Base-by-base conservation (phyloP, 1,139 yeast species). In the Protomyces macrosporus region DNA sequence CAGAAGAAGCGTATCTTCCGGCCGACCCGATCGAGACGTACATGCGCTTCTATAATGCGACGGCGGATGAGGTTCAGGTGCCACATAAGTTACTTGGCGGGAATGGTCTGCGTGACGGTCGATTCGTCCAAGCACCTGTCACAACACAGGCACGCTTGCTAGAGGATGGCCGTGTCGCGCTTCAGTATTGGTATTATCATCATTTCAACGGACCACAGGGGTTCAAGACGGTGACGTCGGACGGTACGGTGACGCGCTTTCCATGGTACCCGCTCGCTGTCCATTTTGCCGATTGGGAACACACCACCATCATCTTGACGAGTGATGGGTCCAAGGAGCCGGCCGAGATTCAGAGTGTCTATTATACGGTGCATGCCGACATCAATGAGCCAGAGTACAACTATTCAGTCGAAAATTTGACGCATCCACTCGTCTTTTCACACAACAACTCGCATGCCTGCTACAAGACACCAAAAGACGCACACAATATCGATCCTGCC, bases 311-410 rank as follows among this genome's bases (percentile, higher is more conserved):
- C 33, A 39, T 58, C 23, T 16, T 58, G 52, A 32, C 55, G 5
- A 23, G 45, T 6, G 56, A 33, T n/a, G 48, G 48, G 10, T 14
- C 48, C 16, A 6, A 14, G 32, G 34, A 32, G 50, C 52, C 42
- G 6, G 34, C 53, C 14, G 45, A n/a, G 45, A 52, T 58, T n/a
- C 52, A 58, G 45, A 58, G 62, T 16, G 62, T 58, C 32, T 58
- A 58, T 36, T 58, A 58, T n/a, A 58, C 62, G 35, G 62, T 58
- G 12, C 62, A 58, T 42, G 62, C 62, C 10, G 62, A 58, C 62
- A 58, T 58, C 62, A 58, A 58, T n/a, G 62, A 58, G 37, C 62
- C 62, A 14, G 62, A 52, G 36, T 33, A 58, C 45, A n/a, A 16
- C 33, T 58, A 23, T 30, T 16, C 36, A 16, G 53, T 52, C 32